Evolutionary conservation across 805 yeast species (phyloP).

Genomic region (Komagataella phaffii): DNA sequence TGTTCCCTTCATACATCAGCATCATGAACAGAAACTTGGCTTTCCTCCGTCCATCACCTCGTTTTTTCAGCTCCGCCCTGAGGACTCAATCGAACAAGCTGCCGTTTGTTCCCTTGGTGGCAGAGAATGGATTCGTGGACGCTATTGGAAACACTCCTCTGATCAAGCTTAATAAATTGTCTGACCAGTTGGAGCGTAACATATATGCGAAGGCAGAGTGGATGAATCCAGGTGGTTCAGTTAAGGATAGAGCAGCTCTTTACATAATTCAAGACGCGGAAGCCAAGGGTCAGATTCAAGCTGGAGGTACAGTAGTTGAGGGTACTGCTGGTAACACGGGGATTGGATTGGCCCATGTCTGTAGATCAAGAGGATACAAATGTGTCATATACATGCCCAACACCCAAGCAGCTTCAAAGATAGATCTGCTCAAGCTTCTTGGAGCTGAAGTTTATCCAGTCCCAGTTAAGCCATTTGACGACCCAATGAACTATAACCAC

Average conservation of each 20-base stretch:
- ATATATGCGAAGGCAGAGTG: slow-evolving; percentile 86
- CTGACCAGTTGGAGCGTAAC: slow-evolving; percentile 50
- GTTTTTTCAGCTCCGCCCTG: background rate
- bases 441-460: slow-evolving; percentile 88
- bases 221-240: slow-evolving; percentile 91
- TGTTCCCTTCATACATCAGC: background rate
- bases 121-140: slow-evolving; percentile 57
- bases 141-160: slow-evolving; percentile 94
- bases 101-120: slow-evolving; percentile 51
- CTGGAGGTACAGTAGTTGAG: slow-evolving; percentile 83
- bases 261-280: slow-evolving; percentile 74
- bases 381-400: slow-evolving; percentile 87
- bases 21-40: background rate
- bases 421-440: slow-evolving; percentile 55
- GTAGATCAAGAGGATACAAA: slow-evolving; percentile 72
- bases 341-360: slow-evolving; percentile 72
- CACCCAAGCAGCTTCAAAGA: slow-evolving; percentile 72
- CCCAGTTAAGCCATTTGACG: slow-evolving; percentile 72
- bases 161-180: slow-evolving; percentile 42
- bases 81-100: slow-evolving; percentile 4
- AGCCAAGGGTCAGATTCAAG: slow-evolving; percentile 39
- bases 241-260: slow-evolving; percentile 82
- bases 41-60: background rate
- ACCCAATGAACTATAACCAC: slow-evolving; percentile 79
- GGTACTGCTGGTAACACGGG: slow-evolving; percentile 98